Conservation (phyloP, 371 early-diverging fungal genomes). For the Mortierella sp. region DNA sequence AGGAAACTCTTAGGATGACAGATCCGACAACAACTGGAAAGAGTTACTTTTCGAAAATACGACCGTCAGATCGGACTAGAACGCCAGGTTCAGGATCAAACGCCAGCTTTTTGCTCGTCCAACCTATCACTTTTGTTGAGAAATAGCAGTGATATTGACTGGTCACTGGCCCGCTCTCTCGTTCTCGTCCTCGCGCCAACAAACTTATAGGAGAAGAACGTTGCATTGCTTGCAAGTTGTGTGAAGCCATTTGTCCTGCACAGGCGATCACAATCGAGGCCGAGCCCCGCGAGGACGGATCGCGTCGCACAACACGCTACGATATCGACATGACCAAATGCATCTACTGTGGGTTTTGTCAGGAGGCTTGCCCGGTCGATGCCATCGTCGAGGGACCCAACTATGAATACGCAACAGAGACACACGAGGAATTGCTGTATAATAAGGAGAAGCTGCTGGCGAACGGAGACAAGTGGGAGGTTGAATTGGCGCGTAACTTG, state of each 20-base stretch:
- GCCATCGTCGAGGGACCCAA: constrained; percentile 98
- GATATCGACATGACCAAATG: constrained; percentile 98
- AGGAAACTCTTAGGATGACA: too few relatives aligned
- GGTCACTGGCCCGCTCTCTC: too few relatives aligned
- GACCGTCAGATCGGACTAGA: too few relatives aligned
- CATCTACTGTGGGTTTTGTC: constrained; percentile 98
- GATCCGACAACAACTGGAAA: too few relatives aligned
- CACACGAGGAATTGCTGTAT: constrained; percentile 93
- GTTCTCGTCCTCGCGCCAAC: constrained; percentile 57
- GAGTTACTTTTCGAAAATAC: too few relatives aligned
- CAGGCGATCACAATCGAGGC: constrained; percentile 98
- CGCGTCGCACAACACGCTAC: constrained; percentile 94
- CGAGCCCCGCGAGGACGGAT: constrained; percentile 95
- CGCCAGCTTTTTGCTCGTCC: too few relatives aligned
- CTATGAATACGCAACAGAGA: constrained; percentile 96
- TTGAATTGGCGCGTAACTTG: constrained; percentile 81
- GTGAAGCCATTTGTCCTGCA: constrained; percentile 98
- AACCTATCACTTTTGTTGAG: too few relatives aligned
- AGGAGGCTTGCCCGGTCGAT: constrained; percentile 95
- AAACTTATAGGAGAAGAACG: constrained; percentile 89
- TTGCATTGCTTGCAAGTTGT: constrained; percentile 98
- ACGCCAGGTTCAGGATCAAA: too few relatives aligned
- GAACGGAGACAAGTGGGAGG: constrained; percentile 99
- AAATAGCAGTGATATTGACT: constrained; percentile 69
- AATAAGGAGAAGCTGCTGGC: constrained; percentile 98